Percentiles rank a stretch among this genome's conserved stretches.
Evolutionary conservation across 148 eudicot genomes (phyloP).

Genomic region (Vaccinium macrocarpon): DNA sequence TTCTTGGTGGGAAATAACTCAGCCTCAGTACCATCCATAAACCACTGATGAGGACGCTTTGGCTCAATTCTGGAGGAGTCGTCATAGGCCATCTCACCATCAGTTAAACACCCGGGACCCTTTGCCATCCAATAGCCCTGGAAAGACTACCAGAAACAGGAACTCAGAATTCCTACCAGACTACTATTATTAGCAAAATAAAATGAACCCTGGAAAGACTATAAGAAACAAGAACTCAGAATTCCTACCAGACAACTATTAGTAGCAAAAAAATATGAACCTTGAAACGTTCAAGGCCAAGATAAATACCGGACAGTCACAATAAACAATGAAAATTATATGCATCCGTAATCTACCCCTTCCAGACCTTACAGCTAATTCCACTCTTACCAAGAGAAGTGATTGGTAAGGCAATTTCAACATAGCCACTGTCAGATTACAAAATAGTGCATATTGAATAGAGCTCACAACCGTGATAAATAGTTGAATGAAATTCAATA

Average conservation of each 20-base stretch:
- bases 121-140: slow-evolving; percentile 58
- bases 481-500: background rate
- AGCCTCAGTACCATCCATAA: slow-evolving; percentile 52
- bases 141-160: slow-evolving; percentile 24
- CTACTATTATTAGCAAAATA: background rate
- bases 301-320: background rate
- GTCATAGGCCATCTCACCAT: slow-evolving; percentile 52
- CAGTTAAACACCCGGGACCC: slow-evolving; percentile 45
- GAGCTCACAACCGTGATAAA: background rate
- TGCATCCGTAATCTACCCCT: background rate
- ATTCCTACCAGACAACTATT: background rate
- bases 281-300: background rate
- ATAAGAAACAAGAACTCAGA: background rate
- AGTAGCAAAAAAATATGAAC: background rate
- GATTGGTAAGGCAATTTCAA: background rate
- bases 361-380: background rate
- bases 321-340: background rate
- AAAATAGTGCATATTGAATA: background rate
- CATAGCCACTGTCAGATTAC: background rate
- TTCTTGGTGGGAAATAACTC: slow-evolving; percentile 61
- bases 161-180: background rate
- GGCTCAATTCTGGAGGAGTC: slow-evolving; percentile 53
- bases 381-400: background rate
- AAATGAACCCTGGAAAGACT: slow-evolving; percentile 39
- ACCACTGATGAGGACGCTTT: slow-evolving; percentile 74